Conservation (phyloP, 345 rosid genomes). For the Melastoma malabathricum region DNA sequence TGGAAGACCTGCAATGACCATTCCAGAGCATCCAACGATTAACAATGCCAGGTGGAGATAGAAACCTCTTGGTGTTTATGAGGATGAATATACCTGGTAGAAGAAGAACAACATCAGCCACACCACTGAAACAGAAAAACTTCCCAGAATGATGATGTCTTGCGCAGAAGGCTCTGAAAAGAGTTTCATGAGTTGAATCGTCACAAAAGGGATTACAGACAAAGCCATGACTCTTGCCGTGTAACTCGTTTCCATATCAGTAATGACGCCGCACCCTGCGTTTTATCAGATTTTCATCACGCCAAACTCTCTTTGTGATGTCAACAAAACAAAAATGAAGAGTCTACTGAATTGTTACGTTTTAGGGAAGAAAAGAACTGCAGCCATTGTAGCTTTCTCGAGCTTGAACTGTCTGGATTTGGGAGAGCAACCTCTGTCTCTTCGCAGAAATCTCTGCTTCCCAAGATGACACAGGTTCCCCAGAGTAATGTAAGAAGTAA, state of each 20-base stretch:
- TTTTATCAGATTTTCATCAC: not conserved
- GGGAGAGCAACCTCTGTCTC: not conserved
- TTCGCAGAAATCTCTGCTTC: constrained; percentile 8
- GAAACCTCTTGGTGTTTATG: too few species aligned
- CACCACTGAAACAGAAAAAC: constrained; percentile 10
- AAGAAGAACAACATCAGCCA: constrained; percentile 18
- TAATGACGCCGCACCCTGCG: constrained; percentile 24
- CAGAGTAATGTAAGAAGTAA: constrained; percentile 33
- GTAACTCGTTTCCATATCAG: constrained; percentile 29
- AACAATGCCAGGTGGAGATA: too few species aligned
- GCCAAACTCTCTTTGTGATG: not conserved
- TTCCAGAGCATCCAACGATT: not conserved
- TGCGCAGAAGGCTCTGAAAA: constrained; percentile 10
- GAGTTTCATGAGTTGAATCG: constrained; percentile 19
- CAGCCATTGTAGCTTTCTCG: not conserved
- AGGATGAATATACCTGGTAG: constrained; percentile 17
- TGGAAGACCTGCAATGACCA: constrained; percentile 15
- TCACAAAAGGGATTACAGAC: constrained; percentile 25
- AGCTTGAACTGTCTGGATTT: not conserved
- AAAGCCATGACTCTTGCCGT: constrained; percentile 29
- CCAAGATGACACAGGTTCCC: constrained; percentile 31
- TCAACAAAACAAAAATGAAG: not conserved
- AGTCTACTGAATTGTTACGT: not conserved
- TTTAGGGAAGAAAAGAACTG: constrained; percentile 3
- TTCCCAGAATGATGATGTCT: constrained; percentile 11